Base-by-base conservation (phyloP, 352 stramenopile species). In the Pythium angustatum region DNA sequence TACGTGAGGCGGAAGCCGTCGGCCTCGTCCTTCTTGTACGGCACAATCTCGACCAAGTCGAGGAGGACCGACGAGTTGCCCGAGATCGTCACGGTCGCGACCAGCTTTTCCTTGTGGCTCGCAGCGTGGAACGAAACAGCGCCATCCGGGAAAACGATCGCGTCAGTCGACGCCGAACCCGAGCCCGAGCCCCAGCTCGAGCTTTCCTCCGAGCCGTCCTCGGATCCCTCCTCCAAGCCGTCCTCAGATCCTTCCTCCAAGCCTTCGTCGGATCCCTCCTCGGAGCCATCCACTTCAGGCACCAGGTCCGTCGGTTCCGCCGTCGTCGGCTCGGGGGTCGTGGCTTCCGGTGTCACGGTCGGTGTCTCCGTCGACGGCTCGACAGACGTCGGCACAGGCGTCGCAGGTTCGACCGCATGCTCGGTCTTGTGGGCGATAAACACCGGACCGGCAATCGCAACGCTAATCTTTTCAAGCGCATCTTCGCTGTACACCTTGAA, bases 51-150 rank as follows among this genome's bases (percentile, higher is more conserved):
- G 15, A 88, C 66, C 28, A 80, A 47, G 6, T 78, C 53, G 2
- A 88, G 57, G 51, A 90, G 49, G 24, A 78, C 77, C 9, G 68
- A 71, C 58, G 80, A 87, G 71, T 87, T 82, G 54, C 80, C 75
- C 40, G 72, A 78, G 50, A 90, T 61, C 49, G 83, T 71, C 40
- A 90, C 75, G 48, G 67, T 82, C 31, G 78, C 78, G 49, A 86
- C 73, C 2, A 87, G 50, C 51, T 67, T 71, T 45, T 56, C 47
- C 54, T 70, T 69, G 76, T 65, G 61, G 61, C 44, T 58, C 21
- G 49, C 38, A 2, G 50, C 40, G 50, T 55, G 41, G 44, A 68
- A 34, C 62, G 77, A 53, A 22, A 85, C 36, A 56, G 75, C 72
- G 47, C 68, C 74, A 1, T 52, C 69, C 22, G 72, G 64, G 43